Percentiles rank a stretch among this genome's conserved stretches.
These are phyloP conservation scores for Penstemon barbatus DNA, from an alignment of 257 asterid genomes.

Conservation along the genomic window DNA sequence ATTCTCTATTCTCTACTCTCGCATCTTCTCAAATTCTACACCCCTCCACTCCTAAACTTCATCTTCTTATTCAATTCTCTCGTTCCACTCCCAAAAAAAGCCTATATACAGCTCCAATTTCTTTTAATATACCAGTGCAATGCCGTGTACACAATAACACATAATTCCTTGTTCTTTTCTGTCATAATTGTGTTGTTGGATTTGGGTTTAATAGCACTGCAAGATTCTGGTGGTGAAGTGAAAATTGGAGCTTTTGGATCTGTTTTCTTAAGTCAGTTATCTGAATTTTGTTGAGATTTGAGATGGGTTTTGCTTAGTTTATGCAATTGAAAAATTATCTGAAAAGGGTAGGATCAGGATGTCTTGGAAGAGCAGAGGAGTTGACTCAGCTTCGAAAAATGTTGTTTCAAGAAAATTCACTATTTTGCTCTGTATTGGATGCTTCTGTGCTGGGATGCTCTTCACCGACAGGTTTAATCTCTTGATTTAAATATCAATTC, in stretches of 20 bases:
- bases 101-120: background rate
- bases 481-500: constrained; percentile 20
- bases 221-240: constrained; percentile 23
- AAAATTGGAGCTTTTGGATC: constrained; percentile 34
- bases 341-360: constrained; percentile 33
- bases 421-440: constrained; percentile 70
- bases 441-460: constrained; percentile 93
- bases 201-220: constrained; percentile 16
- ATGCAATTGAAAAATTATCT: constrained; percentile 32
- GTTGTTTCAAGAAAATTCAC: constrained; percentile 60
- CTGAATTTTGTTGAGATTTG: constrained; percentile 28
- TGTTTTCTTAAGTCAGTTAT: constrained; percentile 24
- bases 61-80: constrained; percentile 37
- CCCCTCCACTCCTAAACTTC: constrained; percentile 35
- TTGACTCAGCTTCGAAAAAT: constrained; percentile 52
- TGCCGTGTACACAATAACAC: background rate
- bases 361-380: constrained; percentile 91
- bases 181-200: constrained; percentile 22
- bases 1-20: constrained; percentile 21
- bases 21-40: constrained; percentile 44
- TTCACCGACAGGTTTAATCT: constrained; percentile 82
- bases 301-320: constrained; percentile 40
- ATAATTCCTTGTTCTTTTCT: background rate
- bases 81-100: constrained; percentile 8
- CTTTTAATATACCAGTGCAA: background rate